Conservation (phyloP, 768 basidiomycete genomes). For the Hydnum rufescens region DNA sequence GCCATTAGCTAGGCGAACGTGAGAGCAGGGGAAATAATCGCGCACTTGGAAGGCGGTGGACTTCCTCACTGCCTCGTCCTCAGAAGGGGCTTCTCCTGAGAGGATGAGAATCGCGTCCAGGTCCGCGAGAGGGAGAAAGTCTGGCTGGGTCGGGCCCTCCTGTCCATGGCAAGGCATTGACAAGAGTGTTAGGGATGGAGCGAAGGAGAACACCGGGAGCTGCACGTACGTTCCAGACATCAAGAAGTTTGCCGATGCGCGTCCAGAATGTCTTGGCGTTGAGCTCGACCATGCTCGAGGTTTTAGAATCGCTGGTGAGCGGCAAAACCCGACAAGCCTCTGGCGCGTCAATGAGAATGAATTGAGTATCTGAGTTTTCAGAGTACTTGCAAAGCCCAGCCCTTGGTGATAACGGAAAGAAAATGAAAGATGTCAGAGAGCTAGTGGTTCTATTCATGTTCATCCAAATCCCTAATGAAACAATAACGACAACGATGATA, state of each 20-base stretch:
- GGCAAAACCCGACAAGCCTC: background rate
- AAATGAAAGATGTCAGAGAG: too few species aligned
- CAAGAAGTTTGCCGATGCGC: background rate
- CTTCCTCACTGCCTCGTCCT: slow-evolving; percentile 82
- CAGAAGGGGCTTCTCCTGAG: slow-evolving; percentile 59
- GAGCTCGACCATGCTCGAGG: background rate
- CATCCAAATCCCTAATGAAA: too few species aligned
- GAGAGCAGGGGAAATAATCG: slow-evolving; percentile 10
- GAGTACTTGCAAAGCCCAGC: too few species aligned
- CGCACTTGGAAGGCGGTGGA: slow-evolving; percentile 81
- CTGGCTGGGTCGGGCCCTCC: slow-evolving; percentile 14
- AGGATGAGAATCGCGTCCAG: slow-evolving; percentile 49
- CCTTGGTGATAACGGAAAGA: too few species aligned
- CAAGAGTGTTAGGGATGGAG: background rate
- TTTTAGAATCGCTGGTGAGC: background rate
- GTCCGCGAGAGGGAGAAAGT: slow-evolving; percentile 46
- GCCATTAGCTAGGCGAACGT: background rate
- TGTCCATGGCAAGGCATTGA: background rate
- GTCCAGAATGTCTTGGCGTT: slow-evolving; percentile 1
- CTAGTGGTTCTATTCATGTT: too few species aligned
- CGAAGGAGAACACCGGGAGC: background rate
- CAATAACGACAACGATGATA: slow-evolving; percentile 1
- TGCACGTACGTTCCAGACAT: slow-evolving; percentile 2
- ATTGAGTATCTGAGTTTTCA: too few species aligned
- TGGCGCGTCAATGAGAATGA: too few species aligned